phyloP scores from a whole-genome alignment of 371 early-diverging fungal species.

The Mycotypha africana region DNA sequence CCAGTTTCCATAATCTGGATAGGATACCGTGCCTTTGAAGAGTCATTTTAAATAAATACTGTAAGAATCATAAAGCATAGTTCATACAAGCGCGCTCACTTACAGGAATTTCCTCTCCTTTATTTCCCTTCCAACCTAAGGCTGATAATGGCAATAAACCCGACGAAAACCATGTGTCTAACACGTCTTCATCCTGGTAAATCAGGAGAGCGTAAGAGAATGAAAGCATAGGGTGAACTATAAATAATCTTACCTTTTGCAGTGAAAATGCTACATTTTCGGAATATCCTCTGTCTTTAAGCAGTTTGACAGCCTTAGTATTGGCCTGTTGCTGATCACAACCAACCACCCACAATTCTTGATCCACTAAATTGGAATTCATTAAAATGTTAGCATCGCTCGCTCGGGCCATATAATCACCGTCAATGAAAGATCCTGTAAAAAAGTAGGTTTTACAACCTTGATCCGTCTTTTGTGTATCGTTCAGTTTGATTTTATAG shows the following conservation, averaged over 20 bases:
- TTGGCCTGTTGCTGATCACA: constrained; percentile 55
- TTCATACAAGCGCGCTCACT: too few species aligned
- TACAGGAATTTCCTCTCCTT: constrained; percentile 28
- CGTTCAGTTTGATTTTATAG: constrained; percentile 66
- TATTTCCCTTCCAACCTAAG: constrained; percentile 57
- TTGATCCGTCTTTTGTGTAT: background rate
- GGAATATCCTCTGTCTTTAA: constrained; percentile 23
- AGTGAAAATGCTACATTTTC: constrained; percentile 24
- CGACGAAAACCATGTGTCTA: constrained; percentile 99
- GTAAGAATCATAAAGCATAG: background rate
- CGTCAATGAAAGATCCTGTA: constrained; percentile 6
- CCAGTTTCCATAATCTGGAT: constrained; percentile 97
- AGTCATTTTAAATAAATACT: background rate
- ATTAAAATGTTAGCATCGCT: too few species aligned
- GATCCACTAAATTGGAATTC: too few species aligned
- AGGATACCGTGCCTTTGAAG: constrained; percentile 64
- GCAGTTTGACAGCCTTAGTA: constrained; percentile 35
- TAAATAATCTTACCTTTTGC: constrained; percentile 20
- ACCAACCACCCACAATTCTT: constrained; percentile 72
- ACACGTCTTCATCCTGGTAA: constrained; percentile 92
- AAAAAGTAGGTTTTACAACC: constrained; percentile 2
- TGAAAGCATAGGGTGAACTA: background rate
- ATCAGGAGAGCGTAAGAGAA: background rate
- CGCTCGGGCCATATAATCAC: too few species aligned
- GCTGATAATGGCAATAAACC: constrained; percentile 95